Conservation (phyloP, 129 eudicot genomes). For the Escallonia rubra region DNA sequence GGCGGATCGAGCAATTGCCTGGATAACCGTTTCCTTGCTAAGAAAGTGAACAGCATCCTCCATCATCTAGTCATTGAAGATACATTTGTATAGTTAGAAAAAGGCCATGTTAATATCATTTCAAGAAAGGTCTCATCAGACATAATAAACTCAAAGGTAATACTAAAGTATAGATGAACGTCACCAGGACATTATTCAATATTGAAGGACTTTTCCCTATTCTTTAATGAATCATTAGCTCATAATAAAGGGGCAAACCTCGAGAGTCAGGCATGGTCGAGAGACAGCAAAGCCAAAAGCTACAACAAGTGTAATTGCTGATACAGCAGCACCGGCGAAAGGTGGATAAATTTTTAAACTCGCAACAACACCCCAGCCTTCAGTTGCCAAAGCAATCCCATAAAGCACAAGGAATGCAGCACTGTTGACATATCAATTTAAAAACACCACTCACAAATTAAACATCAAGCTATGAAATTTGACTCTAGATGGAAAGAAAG, state of each 20-base stretch:
- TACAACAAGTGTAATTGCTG: slow-evolving; percentile 95
- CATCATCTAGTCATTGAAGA: slow-evolving; percentile 64
- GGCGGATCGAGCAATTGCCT: slow-evolving; percentile 97
- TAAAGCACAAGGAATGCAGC: slow-evolving; percentile 95
- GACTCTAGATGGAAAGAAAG: not conserved
- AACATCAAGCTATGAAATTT: too few relatives aligned
- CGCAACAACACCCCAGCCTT: slow-evolving; percentile 99
- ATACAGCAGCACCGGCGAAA: slow-evolving; percentile 97
- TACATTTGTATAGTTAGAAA: slow-evolving; percentile 2
- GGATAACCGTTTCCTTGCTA: slow-evolving; percentile 87
- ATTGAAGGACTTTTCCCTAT: not conserved
- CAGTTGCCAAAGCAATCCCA: slow-evolving; percentile 89
- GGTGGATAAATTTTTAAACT: slow-evolving; percentile 96
- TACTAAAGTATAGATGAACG: not conserved
- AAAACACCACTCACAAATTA: not conserved
- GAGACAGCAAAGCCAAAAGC: slow-evolving; percentile 98
- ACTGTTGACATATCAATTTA: slow-evolving; percentile 35
- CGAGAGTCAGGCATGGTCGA: slow-evolving; percentile 93
- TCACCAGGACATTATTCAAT: not conserved
- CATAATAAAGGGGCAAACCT: slow-evolving; percentile 45
- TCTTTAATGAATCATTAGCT: not conserved
- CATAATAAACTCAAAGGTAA: not conserved
- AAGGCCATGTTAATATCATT: too few relatives aligned
- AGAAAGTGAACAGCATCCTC: slow-evolving; percentile 99
- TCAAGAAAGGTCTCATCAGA: not conserved